These are phyloP conservation scores for Cyphellophora attinorum DNA, from an alignment of 2,329 filamentous ascomycete genomes.

Conservation along the genomic window DNA sequence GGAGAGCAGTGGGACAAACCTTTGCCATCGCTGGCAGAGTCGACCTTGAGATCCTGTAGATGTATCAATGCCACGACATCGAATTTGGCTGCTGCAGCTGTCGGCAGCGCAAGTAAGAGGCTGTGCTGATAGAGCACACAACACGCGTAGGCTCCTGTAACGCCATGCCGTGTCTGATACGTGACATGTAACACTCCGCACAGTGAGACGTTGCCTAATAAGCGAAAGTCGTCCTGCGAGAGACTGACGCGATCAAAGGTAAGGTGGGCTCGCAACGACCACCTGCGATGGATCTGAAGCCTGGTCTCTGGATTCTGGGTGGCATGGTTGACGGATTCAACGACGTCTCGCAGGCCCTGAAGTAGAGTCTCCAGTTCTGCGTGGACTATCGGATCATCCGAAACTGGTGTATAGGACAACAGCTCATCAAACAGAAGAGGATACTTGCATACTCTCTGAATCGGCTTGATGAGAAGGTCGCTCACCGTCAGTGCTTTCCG, in stretches of 20 bases:
- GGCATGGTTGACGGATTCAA: constrained; percentile 73
- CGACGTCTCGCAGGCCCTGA: constrained; percentile 61
- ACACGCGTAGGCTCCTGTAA: constrained; percentile 73
- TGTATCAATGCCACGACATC: constrained; percentile 66
- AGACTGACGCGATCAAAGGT: constrained; percentile 57
- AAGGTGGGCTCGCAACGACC: constrained; percentile 74
- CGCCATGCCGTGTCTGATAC: constrained; percentile 61
- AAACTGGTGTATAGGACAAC: constrained; percentile 70
- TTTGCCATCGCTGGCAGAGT: constrained; percentile 65
- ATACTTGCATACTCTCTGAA: constrained; percentile 87
- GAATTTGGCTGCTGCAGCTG: constrained; percentile 58
- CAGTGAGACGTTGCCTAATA: constrained; percentile 69
- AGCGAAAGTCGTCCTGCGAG: constrained; percentile 54
- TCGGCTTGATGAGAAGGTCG: constrained; percentile 90
- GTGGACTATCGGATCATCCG: constrained; percentile 75
- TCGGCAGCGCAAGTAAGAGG: constrained; percentile 62
- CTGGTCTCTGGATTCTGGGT: constrained; percentile 65
- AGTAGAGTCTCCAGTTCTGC: constrained; percentile 68
- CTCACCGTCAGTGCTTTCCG: constrained; percentile 73
- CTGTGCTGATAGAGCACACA: constrained; percentile 75
- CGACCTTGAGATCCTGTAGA: constrained; percentile 55
- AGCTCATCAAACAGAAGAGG: constrained; percentile 78
- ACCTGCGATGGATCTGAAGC: constrained; percentile 66
- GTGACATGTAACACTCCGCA: constrained; percentile 78
- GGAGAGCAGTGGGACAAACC: too few species aligned